Evolutionary conservation across 345 rosid genomes (phyloP), one percentile per base, ranked within the genome.

Genomic region (Anacardium occidentale): DNA sequence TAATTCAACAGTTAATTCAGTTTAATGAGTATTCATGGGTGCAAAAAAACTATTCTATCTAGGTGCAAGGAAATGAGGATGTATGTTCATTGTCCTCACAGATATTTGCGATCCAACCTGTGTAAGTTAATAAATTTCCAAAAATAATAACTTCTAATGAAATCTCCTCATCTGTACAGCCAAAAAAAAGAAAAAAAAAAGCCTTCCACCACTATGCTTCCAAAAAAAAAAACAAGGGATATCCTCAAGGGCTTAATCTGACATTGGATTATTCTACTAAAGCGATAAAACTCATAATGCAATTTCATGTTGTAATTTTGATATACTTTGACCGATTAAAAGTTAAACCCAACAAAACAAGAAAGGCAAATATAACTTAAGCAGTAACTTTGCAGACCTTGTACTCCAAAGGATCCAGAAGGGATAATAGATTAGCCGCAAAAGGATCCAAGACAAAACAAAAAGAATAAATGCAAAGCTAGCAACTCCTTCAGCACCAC

Each of bases 331-430:
- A 71, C 18, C 48, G 52, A 71, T 20, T 32, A 10, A 51, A 8
- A 22, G 47, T 62, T 17, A 34, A 51, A 24, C 45, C 8, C 42
- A 62, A 34, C 9, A 34, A 24, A 21, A 34, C 3, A 25, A 54
- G 25, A 52, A 45, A 5, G 1, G 29, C 1, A 26, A 66, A 65
- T 50, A 67, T 56, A 12, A 32, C 11, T 51, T 18, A 29, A 40
- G 71, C 8, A 69, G 55, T 64, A 68, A 56, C 32, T 50, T 48
- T 63, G 78, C 88, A 32, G 78, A 96, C 99, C 99, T 96, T 68
- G 99, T 96, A 77, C 99, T 96, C 99, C 99, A 91, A 61, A 96
- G 88, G 81, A 96, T 66, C 99, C 99, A 96, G 72, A 93, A 96
- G 62, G 99, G 99, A 75, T 74, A 96, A 82, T 90, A 96, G 66